Base-by-base conservation (phyloP, 2,329 filamentous ascomycete species). In the Penicillium oxalicum region DNA sequence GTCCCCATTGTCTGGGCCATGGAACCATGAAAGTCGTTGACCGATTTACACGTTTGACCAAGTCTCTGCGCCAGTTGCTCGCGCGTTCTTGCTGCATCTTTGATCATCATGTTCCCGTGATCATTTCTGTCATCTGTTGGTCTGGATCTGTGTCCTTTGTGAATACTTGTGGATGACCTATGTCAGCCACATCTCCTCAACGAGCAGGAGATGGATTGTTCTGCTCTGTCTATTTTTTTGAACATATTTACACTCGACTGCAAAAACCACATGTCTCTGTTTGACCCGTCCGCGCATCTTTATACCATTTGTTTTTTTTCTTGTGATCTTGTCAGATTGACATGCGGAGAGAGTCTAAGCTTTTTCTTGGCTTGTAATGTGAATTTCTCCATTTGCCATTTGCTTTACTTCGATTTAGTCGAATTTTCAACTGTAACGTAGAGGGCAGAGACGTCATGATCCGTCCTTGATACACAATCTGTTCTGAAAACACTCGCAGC, bases 301-400 rank as follows among this genome's bases (percentile, higher is more conserved):
- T 44, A 49, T 54, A 52, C 37, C 50, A 50, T 51, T 34, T 55
- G 42, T 49, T 39, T 42, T 46, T 25, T 34, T 45, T 35, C 34
- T 50, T 34, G 18, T 18, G 18, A 18, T 18, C 18, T 18, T 18
- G 18, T 18, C 18, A 2, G 18, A 18, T 18, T 18, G 18, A 18
- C 18, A 18, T 2, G 18, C 18, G 18, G 18, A 18, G 18, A 18
- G 18, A 18, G 18, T 18, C 18, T 18, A 2, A 18, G 18, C 18
- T 2, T 18, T 18, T 18, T 35, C 32, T 43, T 43, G 50, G 48
- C 45, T 56, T 52, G 54, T 56, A 55, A 56, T 56, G 52, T 48
- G 48, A 54, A 44, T 38, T 44, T 39, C 42, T 34, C 18, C 18
- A 18, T 18, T 49, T 47, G 42, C 37, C 41, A 47, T 47, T 52